Conservation (phyloP, 169 alveolate genomes). For the Cryptosporidium ubiquitum region DNA sequence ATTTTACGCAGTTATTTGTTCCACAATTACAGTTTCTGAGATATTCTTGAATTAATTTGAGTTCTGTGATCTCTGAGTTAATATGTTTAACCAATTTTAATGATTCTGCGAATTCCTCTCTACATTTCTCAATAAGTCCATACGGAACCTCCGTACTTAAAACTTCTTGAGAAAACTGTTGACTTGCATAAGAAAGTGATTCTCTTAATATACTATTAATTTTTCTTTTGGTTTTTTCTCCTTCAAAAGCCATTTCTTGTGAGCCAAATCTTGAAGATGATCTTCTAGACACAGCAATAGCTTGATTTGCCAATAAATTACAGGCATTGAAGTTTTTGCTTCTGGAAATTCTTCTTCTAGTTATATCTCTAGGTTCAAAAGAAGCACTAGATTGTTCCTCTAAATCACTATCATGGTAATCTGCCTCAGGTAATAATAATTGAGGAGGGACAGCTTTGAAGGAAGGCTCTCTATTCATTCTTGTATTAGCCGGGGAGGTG, state of each 20-base stretch:
- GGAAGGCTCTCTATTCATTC: background rate
- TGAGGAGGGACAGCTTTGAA: background rate
- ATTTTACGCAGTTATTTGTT: background rate
- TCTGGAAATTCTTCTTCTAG: background rate
- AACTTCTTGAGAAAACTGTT: too few species aligned
- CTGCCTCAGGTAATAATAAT: background rate
- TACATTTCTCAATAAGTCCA: background rate
- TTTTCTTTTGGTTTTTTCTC: background rate
- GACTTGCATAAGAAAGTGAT: background rate
- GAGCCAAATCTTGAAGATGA: background rate
- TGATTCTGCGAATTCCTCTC: background rate
- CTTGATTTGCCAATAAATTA: constrained; percentile 1
- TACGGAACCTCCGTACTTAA: background rate
- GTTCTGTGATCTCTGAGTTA: background rate
- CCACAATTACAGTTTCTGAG: background rate
- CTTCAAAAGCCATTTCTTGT: background rate
- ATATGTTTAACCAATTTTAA: background rate
- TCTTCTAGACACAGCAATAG: background rate
- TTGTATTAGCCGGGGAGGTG: background rate
- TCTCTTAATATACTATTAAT: background rate
- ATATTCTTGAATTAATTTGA: background rate
- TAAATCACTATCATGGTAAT: background rate
- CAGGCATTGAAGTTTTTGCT: background rate
- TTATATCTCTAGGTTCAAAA: background rate
- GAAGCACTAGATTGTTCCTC: too few species aligned